Evolutionary conservation across 1,284 basidiomycete genomes (phyloP), one percentile per base, ranked within the genome.

Genomic region (Butyriboletus regius): DNA sequence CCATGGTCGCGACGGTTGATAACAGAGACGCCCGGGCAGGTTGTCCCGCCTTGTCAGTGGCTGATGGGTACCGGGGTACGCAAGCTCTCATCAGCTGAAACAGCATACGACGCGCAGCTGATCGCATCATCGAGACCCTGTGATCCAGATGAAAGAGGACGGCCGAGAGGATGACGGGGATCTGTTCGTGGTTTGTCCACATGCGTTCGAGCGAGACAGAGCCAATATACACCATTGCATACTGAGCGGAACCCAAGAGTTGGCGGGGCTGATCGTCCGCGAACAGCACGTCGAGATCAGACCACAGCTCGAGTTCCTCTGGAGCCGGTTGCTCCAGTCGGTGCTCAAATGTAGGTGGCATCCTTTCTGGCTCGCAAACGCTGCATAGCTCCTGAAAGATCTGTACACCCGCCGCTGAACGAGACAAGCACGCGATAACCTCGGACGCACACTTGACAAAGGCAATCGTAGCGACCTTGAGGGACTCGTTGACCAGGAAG

Each of bases 401-500:
- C 48, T 83, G 73, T 14, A 79, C 76, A 1, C 88, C 90, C 12
- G 86, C 79, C 5, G 76, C 75, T 20, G 88, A 89, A 50, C 87
- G 83, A 41, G 89, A 90, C 13, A 97, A 75, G 56, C 83, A 93
- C 0, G 91, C 86, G 26, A 95, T 81, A 45, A 94, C 83, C 55
- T 85, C 85, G 44, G 88, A 82, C 1, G 89, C 88, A 60, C 89
- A 88, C 43, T 74, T 75, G 50, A 94, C 79, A 63, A 91, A 95
- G 10, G 83, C 77, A 5, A 79, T 76, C 57, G 81, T 91, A 28
- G 88, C 84, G 38, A 92, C 83, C 67, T 87, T 88, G 49, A 88
- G 83, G 0, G 89, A 88, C 60, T 96, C 90, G 57, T 93, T 89
- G 39, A 96, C 76, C 4, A 96, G 71, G 68, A 93, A 96, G 40